Evolutionary conservation across 345 rosid genomes (phyloP).

Genomic region (Corchorus olitorius): DNA sequence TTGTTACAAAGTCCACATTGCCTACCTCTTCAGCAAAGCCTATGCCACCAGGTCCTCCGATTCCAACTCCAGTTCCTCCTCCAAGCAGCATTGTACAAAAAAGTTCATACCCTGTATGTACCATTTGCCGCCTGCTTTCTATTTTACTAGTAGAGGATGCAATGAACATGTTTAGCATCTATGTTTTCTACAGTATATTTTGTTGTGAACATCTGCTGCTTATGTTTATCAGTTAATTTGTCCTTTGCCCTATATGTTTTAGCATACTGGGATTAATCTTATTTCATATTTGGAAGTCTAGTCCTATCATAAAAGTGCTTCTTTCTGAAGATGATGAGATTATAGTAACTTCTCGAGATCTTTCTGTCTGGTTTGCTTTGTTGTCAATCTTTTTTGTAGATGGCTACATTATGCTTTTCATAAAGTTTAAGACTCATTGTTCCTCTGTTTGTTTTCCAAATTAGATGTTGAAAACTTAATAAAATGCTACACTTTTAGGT

Average conservation of each 20-base stretch:
- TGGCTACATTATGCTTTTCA: not conserved
- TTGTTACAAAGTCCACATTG: slow-evolving; percentile 52
- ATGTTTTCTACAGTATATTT: not conserved
- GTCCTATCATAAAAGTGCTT: not conserved
- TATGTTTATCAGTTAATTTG: not conserved
- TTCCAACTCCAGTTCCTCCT: slow-evolving; percentile 53
- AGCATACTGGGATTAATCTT: not conserved
- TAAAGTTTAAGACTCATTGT: not conserved
- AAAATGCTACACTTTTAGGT: not conserved
- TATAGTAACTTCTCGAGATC: not conserved
- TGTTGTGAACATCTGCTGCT: not conserved
- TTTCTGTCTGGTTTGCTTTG: not conserved
- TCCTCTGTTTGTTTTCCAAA: not conserved
- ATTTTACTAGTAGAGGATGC: not conserved
- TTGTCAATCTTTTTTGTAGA: not conserved
- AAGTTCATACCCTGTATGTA: slow-evolving; percentile 56
- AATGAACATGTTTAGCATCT: not conserved
- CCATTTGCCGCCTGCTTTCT: slow-evolving; percentile 20
- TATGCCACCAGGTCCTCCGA: slow-evolving; percentile 39
- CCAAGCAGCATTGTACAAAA: slow-evolving; percentile 47
- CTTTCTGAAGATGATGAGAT: not conserved
- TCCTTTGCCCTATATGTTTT: not conserved
- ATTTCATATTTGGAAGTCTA: not conserved
- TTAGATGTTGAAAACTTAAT: not conserved
- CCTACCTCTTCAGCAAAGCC: slow-evolving; percentile 60